Percentiles rank a stretch among this genome's conserved stretches.
phyloP scores from a whole-genome alignment of 306 rosid genomes.

The Alnus glutinosa region DNA sequence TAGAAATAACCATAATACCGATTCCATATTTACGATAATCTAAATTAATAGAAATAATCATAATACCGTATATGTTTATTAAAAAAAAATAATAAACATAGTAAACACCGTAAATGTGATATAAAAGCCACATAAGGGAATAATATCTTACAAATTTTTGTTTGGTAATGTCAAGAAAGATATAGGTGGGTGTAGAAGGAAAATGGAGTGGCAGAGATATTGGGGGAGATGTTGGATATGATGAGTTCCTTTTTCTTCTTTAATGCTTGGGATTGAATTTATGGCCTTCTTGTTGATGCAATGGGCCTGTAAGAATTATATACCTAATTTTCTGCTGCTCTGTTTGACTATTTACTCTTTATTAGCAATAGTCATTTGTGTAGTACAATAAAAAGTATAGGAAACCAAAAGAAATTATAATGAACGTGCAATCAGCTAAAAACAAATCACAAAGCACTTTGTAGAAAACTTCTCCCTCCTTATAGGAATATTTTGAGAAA shows the following conservation, averaged over 20 bases:
- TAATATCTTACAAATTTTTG: too few relatives aligned
- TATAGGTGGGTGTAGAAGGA: neutral
- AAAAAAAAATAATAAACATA: too few relatives aligned
- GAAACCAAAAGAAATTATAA: neutral
- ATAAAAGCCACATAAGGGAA: too few relatives aligned
- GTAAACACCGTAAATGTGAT: too few relatives aligned
- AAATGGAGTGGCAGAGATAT: neutral
- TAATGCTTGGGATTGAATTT: neutral
- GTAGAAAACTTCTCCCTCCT: too few relatives aligned
- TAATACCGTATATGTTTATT: too few relatives aligned
- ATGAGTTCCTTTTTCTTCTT: neutral
- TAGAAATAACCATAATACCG: too few relatives aligned
- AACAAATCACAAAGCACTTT: too few relatives aligned
- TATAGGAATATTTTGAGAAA: too few relatives aligned
- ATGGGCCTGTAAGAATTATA: neutral
- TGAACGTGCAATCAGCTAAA: neutral
- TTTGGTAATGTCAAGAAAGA: neutral
- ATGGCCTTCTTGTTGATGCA: neutral
- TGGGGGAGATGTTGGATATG: neutral
- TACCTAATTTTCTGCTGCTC: neutral
- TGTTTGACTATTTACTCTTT: neutral
- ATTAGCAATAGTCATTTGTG: neutral
- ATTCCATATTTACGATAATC: too few relatives aligned
- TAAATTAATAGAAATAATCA: too few relatives aligned
- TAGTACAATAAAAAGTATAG: neutral